These are phyloP conservation scores for Lipomyces orientalis DNA, from an alignment of 805 yeast species.

Conservation along the genomic window DNA sequence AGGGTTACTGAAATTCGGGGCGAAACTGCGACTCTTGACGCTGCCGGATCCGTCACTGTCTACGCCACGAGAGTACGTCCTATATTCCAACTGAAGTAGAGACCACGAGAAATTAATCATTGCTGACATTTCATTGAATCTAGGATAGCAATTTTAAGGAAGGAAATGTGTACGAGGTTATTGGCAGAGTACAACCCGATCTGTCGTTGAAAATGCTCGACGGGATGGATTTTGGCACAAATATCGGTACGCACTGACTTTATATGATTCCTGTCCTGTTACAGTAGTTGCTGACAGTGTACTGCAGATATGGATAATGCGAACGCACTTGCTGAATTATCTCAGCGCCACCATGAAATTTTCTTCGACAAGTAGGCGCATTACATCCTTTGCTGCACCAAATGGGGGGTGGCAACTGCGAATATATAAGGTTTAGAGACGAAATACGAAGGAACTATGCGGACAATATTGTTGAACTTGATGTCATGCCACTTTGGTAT, in stretches of 20 bases:
- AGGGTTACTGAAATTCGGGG: conserved; percentile 42
- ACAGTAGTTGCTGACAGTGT: background rate
- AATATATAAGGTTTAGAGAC: background rate
- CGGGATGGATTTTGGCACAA: conserved; percentile 39
- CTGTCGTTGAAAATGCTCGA: conserved; percentile 39
- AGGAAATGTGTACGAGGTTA: conserved; percentile 46
- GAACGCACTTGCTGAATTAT: conserved; percentile 30
- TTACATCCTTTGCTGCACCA: background rate
- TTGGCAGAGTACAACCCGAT: conserved; percentile 46
- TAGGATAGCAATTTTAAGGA: conserved; percentile 18
- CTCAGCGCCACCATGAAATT: conserved; percentile 23
- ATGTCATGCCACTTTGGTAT: background rate
- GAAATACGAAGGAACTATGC: background rate
- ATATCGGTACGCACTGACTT: conserved; percentile 19
- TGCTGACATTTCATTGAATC: background rate
- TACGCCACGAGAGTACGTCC: conserved; percentile 36
- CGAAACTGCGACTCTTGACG: conserved; percentile 40
- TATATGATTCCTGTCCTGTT: background rate
- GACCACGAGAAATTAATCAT: conserved; percentile 4
- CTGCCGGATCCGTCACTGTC: conserved; percentile 45
- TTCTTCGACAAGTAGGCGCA: conserved; percentile 14
- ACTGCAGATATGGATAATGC: conserved; percentile 29
- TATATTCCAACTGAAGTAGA: background rate
- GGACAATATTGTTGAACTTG: background rate
- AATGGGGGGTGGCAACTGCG: background rate